Conservation (phyloP, 164 flowering plant species). For the Cinnamomum micranthum region DNA sequence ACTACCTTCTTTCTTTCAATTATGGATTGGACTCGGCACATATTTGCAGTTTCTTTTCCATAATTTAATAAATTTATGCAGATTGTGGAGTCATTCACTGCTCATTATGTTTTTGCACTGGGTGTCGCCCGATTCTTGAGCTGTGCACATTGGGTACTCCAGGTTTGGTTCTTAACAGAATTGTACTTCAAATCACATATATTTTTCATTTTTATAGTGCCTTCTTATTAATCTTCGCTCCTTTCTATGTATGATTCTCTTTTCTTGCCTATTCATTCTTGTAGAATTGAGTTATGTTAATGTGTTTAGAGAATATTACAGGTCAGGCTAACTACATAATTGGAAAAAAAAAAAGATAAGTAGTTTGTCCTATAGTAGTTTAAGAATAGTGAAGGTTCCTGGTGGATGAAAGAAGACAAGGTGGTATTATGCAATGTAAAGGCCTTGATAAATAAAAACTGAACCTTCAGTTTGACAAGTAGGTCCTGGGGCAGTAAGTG, state of each 20-base stretch:
- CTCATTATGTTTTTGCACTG: conserved; percentile 49
- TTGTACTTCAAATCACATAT: not conserved
- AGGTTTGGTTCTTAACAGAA: conserved; percentile 24
- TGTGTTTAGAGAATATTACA: too few relatives aligned
- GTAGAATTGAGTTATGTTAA: not conserved
- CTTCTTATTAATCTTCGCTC: not conserved
- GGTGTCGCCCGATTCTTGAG: conserved; percentile 48
- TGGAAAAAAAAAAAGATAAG: too few relatives aligned
- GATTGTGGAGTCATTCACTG: conserved; percentile 48
- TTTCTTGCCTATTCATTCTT: not conserved
- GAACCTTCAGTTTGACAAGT: too few relatives aligned
- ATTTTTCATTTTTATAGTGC: not conserved
- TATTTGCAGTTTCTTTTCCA: conserved; percentile 1
- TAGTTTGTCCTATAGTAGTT: too few relatives aligned
- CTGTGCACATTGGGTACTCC: conserved; percentile 56
- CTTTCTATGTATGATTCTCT: not conserved
- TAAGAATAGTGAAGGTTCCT: too few relatives aligned
- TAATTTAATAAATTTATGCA: conserved; percentile 5
- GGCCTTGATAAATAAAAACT: too few relatives aligned
- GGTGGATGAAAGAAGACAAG: too few relatives aligned
- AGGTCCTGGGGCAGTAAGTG: too few relatives aligned
- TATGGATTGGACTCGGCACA: not conserved
- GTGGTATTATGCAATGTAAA: too few relatives aligned
- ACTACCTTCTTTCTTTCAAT: not conserved
- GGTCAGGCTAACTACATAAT: too few relatives aligned